Evolutionary conservation across 768 basidiomycete genomes (phyloP), one percentile per base, ranked within the genome.

Genomic region (Lactarius deliciosus): DNA sequence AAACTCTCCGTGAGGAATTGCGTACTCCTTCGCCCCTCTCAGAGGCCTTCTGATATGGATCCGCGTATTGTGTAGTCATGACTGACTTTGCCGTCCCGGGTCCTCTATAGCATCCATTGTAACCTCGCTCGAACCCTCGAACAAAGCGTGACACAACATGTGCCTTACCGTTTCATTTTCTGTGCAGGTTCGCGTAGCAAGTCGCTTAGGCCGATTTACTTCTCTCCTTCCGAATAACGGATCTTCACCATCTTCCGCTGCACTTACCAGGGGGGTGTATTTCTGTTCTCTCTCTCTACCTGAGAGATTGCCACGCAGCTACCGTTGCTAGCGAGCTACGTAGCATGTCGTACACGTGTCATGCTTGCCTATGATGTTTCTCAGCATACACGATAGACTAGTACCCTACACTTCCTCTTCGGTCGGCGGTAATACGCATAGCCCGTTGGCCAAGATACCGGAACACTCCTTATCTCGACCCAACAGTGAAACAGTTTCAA

Each of bases 1-100:
- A 57, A 10, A 34, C 54, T 47, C 60, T 30, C 56, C 54, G 28
- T 56, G 53, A 47, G 47, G 59, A 13, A 20, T 40, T 20, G 30
- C 55, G 55, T 50, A 4, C 47, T 57, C 58, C 22, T 45, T 56
- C 41, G 18, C n/a, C 22, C 59, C 25, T 13, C 55, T 38, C n/a
- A 11, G 20, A 5, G 45, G 45, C 36, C 60, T 65, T 61, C 34
- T 62, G 55, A 53, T 62, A 41, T 6, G 22, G 60, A 61, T 53
- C 56, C 47, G 28, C 34, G 15, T 41, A 20, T 61, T 57, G 43
- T 43, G 10, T 28, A 34, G 20, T 22, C 25, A 38, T 38, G 47
- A 47, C 34, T 61, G 20, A 45, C 22, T 30, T 66, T 34, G 25
- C 45, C 38, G 32, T 61, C 60, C 57, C 65, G 47, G 47, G 55